These are phyloP conservation scores for Aspergillus japonicus DNA, from an alignment of 2,329 filamentous ascomycete genomes.

Conservation along the genomic window DNA sequence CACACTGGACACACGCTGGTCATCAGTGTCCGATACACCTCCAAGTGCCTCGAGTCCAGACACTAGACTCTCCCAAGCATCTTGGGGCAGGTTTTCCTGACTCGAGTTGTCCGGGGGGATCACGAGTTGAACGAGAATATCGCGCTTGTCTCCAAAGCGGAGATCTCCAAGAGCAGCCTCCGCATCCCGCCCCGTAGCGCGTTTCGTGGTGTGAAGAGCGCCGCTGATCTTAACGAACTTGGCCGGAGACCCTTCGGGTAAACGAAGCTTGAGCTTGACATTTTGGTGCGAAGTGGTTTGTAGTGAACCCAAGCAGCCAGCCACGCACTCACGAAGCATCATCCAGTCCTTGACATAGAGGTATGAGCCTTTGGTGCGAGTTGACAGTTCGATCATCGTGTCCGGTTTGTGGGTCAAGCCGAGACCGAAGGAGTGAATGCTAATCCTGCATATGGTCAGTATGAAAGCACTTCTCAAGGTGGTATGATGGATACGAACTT, in stretches of 20 bases:
- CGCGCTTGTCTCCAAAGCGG: conserved; percentile 90
- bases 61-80: conserved; percentile 96
- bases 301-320: conserved; percentile 85
- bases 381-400: conserved; percentile 96
- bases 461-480: conserved; percentile 4
- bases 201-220: conserved; percentile 92
- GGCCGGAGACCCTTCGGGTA: conserved; percentile 93
- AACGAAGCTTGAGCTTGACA: conserved; percentile 87
- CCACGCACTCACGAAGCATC: conserved; percentile 97
- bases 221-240: conserved; percentile 99
- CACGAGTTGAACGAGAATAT: conserved; percentile 89
- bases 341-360: conserved; percentile 99
- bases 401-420: conserved; percentile 97
- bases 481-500: conserved; percentile 62
- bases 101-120: conserved; percentile 81
- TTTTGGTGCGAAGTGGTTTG: conserved; percentile 98
- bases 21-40: conserved; percentile 81
- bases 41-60: conserved; percentile 92
- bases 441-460: conserved; percentile 60
- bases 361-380: conserved; percentile 92
- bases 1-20: conserved; percentile 77
- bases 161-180: conserved; percentile 90
- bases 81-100: conserved; percentile 83
- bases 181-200: conserved; percentile 88
- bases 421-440: conserved; percentile 93